phyloP scores from a whole-genome alignment of 1,139 yeast species.

The Candida pseudocylindracea region DNA sequence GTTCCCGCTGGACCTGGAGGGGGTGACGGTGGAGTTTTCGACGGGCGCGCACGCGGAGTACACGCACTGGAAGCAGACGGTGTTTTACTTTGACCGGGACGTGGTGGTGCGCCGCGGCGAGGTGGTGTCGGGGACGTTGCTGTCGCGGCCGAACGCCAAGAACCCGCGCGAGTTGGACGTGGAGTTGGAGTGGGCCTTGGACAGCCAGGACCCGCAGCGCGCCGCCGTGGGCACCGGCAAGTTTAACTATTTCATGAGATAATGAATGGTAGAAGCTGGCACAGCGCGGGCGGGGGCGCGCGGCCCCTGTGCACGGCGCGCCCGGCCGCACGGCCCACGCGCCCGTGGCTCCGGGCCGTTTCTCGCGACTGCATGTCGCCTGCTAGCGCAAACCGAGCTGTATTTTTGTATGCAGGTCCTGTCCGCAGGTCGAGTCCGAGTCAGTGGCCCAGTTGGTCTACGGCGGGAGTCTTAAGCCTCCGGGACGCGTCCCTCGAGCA shows the following conservation, averaged over 20 bases:
- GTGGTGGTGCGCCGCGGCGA: conserved; percentile 66
- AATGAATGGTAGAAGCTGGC: conserved; percentile 1
- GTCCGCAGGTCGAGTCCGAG: too few species aligned
- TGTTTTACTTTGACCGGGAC: conserved; percentile 73
- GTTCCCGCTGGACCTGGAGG: conserved; percentile 43
- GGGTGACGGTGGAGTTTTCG: conserved; percentile 27
- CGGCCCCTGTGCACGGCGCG: too few species aligned
- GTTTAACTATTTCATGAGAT: conserved; percentile 46
- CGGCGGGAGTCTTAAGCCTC: too few species aligned
- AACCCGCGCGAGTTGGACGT: conserved; percentile 81
- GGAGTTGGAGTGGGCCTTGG: conserved; percentile 34
- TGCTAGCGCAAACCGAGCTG: too few species aligned
- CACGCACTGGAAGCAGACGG: conserved; percentile 96
- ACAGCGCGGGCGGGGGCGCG: too few species aligned
- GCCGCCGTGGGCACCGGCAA: conserved; percentile 21
- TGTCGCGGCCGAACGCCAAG: conserved; percentile 49
- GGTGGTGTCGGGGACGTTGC: conserved; percentile 41
- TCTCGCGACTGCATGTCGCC: too few species aligned
- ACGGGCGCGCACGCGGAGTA: conserved; percentile 70
- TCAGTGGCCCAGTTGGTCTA: too few species aligned
- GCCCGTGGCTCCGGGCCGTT: too few species aligned
- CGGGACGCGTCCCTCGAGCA: too few species aligned
- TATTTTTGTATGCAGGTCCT: too few species aligned
- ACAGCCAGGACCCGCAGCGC: conserved; percentile 28
- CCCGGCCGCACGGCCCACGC: too few species aligned